phyloP scores from a whole-genome alignment of 495 filamentous ascomycete species.

The Aspergillus heteromorphus region DNA sequence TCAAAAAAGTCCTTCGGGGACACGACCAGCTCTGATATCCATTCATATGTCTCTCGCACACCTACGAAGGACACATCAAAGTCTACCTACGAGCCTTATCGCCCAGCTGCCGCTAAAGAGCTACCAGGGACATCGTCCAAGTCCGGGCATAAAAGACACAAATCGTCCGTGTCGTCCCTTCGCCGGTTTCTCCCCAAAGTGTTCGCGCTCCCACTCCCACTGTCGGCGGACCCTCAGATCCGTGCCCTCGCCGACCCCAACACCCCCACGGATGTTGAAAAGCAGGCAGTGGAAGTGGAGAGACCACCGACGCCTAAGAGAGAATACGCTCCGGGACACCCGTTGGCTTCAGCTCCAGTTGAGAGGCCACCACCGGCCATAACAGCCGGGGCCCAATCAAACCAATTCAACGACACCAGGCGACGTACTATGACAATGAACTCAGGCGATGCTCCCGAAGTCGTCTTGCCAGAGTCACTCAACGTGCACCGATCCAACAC shows the following conservation, averaged over 20 bases:
- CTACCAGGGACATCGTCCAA: constrained; percentile 15
- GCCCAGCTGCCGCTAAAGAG: constrained; percentile 17
- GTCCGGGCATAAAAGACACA: constrained; percentile 26
- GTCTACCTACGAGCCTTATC: constrained; percentile 15
- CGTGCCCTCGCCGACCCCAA: constrained; percentile 33
- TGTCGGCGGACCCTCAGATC: constrained; percentile 42
- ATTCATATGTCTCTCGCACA: constrained; percentile 26
- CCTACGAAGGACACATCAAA: constrained; percentile 25
- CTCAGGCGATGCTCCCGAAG: constrained; percentile 38
- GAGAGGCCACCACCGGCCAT: constrained; percentile 1
- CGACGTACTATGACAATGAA: constrained; percentile 33
- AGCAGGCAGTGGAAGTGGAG: constrained; percentile 16
- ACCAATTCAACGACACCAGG: not conserved
- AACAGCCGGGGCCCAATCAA: not conserved
- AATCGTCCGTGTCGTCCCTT: constrained; percentile 37
- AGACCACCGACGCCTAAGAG: not conserved
- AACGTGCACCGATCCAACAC: constrained; percentile 31
- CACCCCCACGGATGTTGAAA: constrained; percentile 25
- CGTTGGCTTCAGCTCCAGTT: not conserved
- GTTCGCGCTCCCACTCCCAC: constrained; percentile 25
- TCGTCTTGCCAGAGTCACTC: constrained; percentile 22
- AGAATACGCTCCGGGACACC: not conserved
- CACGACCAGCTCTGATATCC: constrained; percentile 16
- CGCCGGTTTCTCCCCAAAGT: constrained; percentile 35
- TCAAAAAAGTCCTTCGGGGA: constrained; percentile 21